A percentile compares a stretch with the other conserved stretches of the same genome.
Conservation (phyloP, 495 filamentous ascomycete genomes). For the Penicilliopsis zonata region DNA sequence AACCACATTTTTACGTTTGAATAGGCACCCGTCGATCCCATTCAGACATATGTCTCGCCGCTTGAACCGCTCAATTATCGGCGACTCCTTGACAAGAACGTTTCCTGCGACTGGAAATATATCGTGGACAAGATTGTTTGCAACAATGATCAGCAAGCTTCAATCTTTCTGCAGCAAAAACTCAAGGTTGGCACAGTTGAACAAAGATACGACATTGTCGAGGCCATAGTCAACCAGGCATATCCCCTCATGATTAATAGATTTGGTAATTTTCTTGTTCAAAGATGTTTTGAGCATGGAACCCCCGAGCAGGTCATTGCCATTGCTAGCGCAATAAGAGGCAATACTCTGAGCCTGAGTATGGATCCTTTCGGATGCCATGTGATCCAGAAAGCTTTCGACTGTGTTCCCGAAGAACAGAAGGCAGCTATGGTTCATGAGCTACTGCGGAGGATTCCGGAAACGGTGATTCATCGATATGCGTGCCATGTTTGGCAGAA, state of each 20-base stretch:
- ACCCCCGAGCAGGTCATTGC: conserved; percentile 89
- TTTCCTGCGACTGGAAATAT: conserved; percentile 98
- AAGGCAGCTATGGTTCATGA: conserved; percentile 98
- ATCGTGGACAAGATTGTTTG: conserved; percentile 99
- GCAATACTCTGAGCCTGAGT: conserved; percentile 84
- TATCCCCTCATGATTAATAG: conserved; percentile 96
- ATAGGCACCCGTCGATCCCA: conserved; percentile 34
- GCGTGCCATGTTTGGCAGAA: conserved; percentile 99
- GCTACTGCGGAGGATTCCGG: conserved; percentile 85
- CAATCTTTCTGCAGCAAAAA: conserved; percentile 97
- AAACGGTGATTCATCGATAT: conserved; percentile 96
- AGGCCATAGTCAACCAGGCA: conserved; percentile 90
- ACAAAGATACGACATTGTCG: conserved; percentile 94
- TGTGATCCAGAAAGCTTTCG: conserved; percentile 96
- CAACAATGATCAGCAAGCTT: conserved; percentile 98
- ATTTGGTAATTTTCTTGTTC: conserved; percentile 92
- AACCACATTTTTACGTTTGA: no score
- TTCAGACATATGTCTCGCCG: conserved; percentile 70
- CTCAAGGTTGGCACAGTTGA: conserved; percentile 92
- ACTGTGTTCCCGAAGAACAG: conserved; percentile 92
- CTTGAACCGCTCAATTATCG: conserved; percentile 96
- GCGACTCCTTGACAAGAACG: conserved; percentile 86
- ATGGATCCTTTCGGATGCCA: conserved; percentile 99
- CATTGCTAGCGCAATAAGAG: conserved; percentile 89
- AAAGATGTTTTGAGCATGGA: conserved; percentile 97